A percentile compares a stretch with the other conserved stretches of the same genome.
Conservation (phyloP, 202 grass and related monocot genomes). For the Brachypodium distachyon region DNA sequence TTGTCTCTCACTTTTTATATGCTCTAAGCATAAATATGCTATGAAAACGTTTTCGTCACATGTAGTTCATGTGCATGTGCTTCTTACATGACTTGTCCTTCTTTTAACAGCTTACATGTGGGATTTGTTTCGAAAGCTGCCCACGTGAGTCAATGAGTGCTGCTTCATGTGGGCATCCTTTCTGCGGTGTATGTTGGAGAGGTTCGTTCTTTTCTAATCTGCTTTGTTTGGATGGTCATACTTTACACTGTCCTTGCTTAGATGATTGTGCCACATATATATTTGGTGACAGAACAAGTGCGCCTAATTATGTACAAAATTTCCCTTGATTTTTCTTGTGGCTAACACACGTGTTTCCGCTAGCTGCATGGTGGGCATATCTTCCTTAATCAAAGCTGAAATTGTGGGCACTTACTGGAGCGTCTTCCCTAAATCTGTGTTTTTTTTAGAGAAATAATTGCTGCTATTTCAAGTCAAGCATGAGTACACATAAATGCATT, state of each 20-base stretch:
- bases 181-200: constrained; percentile 88
- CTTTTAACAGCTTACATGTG: constrained; percentile 78
- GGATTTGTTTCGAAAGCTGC: constrained; percentile 92
- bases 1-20: background rate
- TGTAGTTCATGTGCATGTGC: background rate
- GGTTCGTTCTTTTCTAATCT: constrained; percentile 30
- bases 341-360: background rate
- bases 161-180: constrained; percentile 86
- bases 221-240: background rate
- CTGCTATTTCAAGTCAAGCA: background rate
- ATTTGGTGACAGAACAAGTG: background rate
- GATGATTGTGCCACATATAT: background rate
- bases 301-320: background rate
- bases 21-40: background rate
- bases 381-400: background rate
- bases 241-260: background rate
- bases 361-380: background rate
- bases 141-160: constrained; percentile 51
- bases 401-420: background rate
- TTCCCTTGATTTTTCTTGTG: background rate
- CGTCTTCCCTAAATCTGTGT: background rate
- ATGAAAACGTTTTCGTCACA: background rate
- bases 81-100: constrained; percentile 17
- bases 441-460: background rate
- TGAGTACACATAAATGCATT: background rate